Base-by-base conservation (phyloP, 2,329 filamentous ascomycete species). In the Lachnellula cervina region DNA sequence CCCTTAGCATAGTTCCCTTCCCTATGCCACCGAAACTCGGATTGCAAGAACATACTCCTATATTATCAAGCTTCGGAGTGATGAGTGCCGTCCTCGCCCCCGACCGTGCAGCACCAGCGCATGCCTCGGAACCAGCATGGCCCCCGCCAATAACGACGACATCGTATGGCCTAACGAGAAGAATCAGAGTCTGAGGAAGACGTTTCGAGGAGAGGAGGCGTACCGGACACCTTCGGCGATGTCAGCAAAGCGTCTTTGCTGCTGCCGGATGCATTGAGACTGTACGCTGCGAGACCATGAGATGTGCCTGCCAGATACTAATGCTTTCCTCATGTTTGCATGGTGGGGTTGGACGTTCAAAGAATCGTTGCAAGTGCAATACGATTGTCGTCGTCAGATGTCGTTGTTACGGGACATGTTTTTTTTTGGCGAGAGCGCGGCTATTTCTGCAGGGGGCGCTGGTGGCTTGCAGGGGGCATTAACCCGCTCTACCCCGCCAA, bases 11-110 rank as follows among this genome's bases (percentile, higher is more conserved):
- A 9, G 90, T 97, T 16, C 94, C 94, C 71, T 99, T 99, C 45
- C 94, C 94, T 64, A 99, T 97, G n/a, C 94, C 94, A 40, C 94
- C 94, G 69, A 99, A 96, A 61, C 90, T 96, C 1, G 93, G 93
- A 70, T 97, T 97, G 75, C 93, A 97, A 37, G 92, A 97, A 75
- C 93, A 97, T 32, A 94, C 90, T 54, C 93, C 93, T 19, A 97
- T 84, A 65, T 97, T 96, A 57, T 92, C 86, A 56, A 90, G 73
- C 58, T 88, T 90, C 2, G 93, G 94, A 1, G 94, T 99, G 49
- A 99, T 80, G 62, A 99, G 81, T 1, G 88, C 93, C 43, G 94
- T 97, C 66, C 86, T 85, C 49, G 93, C 94, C 51, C 94, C 94
- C 16, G 89, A 83, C 67, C 94, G 84, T 45, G 94, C 94, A 14